Base-by-base conservation (phyloP, 257 asterid species). In the Primulina eburnea region DNA sequence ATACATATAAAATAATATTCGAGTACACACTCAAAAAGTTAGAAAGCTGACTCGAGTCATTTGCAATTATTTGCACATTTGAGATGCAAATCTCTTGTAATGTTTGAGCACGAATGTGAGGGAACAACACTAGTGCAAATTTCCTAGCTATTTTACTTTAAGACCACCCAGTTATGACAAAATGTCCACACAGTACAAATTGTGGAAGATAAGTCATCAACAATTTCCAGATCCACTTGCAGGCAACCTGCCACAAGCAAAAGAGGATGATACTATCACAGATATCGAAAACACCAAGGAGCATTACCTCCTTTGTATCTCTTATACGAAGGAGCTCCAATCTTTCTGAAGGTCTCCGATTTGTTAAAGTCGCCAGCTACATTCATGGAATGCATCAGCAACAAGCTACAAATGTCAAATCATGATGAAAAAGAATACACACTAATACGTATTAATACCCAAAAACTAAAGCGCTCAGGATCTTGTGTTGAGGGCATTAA, bases 391-490 rank as follows among this genome's bases (percentile, higher is more conserved):
- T 6, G 40, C 26, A 64, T 68, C 65, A 64, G 55, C 67, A 60
- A 63, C 50, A 55, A 60, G 52, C 26, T 34, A 34, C 40, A 56
- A 53, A 33, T 40, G 17, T 55, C 28, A 21, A 8, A 35, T 68
- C 66, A 58, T 69, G 50, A 70, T 68, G 60, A 68, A 70, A 50
- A 32, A 50, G 35, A 74, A 79, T 18, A 64, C 59, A 53, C 32
- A 61, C 24, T 53, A 35, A 74, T 20, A 40, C 52, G 59, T 71
- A 61, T 50, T 2, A 14, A 43, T 94, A 94, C 99, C 99, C 99
- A 94, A 76, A 94, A 94, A 84, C 97, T 94, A 77, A 94, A 89
- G 68, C 84, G 86, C 81, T 89, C 99, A 4, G 95, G 96, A 78
- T 94, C 95, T 67, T 64, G 83, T 60, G 92, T 69, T 16, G 92